A percentile compares a stretch with the other conserved stretches of the same genome.
These are phyloP conservation scores for Petrea volubilis DNA, from an alignment of 257 asterid species.

Conservation along the genomic window DNA sequence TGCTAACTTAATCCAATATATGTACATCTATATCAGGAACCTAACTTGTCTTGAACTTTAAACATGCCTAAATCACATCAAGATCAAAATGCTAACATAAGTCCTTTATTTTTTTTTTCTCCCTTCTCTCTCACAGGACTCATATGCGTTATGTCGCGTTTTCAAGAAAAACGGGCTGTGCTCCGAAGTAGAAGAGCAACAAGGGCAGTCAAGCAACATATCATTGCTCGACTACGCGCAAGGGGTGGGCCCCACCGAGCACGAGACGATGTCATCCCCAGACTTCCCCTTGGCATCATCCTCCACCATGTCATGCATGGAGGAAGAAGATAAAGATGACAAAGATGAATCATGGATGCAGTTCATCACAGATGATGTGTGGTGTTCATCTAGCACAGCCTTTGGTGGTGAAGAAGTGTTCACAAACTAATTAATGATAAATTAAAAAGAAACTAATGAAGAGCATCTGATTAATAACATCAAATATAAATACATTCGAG, in stretches of 20 bases:
- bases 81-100: too few relatives aligned
- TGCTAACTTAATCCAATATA: slow-evolving; percentile 4
- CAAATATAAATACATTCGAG: slow-evolving; percentile 21
- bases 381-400: slow-evolving; percentile 67
- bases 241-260: slow-evolving; percentile 43
- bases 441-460: neutral
- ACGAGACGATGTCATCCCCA: slow-evolving; percentile 70
- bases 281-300: slow-evolving; percentile 75
- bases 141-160: slow-evolving; percentile 90
- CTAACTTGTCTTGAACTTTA: too few relatives aligned
- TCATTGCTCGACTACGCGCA: slow-evolving; percentile 58
- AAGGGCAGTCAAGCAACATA: slow-evolving; percentile 62
- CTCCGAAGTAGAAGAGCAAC: slow-evolving; percentile 70
- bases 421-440: slow-evolving; percentile 37
- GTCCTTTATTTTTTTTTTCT: too few relatives aligned
- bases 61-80: too few relatives aligned
- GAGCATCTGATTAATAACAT: slow-evolving; percentile 28
- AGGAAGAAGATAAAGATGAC: slow-evolving; percentile 70
- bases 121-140: slow-evolving; percentile 54
- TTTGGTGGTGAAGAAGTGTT: slow-evolving; percentile 62
- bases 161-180: slow-evolving; percentile 93
- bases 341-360: slow-evolving; percentile 98
- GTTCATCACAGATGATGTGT: slow-evolving; percentile 85
- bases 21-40: too few relatives aligned
- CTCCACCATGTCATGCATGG: slow-evolving; percentile 55